Evolutionary conservation across 2,329 filamentous ascomycete species (phyloP).

Genomic region (Aureobasidium sp.): DNA sequence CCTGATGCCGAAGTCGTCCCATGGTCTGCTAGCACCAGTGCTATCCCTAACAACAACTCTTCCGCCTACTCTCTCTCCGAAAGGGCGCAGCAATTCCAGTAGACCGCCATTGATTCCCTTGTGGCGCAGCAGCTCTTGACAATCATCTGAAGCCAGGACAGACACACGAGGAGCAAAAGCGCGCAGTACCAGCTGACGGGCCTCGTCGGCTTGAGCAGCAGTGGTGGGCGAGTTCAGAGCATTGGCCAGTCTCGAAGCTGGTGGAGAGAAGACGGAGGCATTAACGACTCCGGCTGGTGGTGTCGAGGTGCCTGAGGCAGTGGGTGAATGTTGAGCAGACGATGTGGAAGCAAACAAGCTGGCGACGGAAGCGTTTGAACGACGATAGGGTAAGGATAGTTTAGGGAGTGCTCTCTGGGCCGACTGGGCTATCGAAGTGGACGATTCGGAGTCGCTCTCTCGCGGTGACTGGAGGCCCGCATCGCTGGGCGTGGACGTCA

Average conservation of each 20-base stretch:
- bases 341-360: constrained; percentile 47
- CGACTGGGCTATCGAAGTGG: constrained; percentile 50
- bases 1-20: constrained; percentile 84
- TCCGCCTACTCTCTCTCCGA: constrained; percentile 79
- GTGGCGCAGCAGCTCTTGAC: constrained; percentile 67
- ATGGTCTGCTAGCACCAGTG: constrained; percentile 70
- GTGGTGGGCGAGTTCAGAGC: constrained; percentile 33
- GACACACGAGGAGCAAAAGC: constrained; percentile 87
- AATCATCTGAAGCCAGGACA: constrained; percentile 79
- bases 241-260: constrained; percentile 30
- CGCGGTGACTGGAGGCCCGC: constrained; percentile 58
- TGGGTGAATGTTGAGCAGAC: constrained; percentile 34
- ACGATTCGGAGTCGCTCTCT: constrained; percentile 60
- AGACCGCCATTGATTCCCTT: constrained; percentile 83
- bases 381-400: constrained; percentile 48
- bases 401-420: constrained; percentile 40
- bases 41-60: constrained; percentile 90
- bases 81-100: constrained; percentile 79
- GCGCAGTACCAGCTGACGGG: constrained; percentile 62
- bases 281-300: constrained; percentile 30
- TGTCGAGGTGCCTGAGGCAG: constrained; percentile 37
- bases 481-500: constrained; percentile 59
- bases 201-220: constrained; percentile 46
- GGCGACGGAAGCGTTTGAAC: constrained; percentile 46
- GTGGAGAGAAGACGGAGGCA: constrained; percentile 40